Evolutionary conservation across 495 filamentous ascomycete species (phyloP).

Genomic region (Daldinia grandis): DNA sequence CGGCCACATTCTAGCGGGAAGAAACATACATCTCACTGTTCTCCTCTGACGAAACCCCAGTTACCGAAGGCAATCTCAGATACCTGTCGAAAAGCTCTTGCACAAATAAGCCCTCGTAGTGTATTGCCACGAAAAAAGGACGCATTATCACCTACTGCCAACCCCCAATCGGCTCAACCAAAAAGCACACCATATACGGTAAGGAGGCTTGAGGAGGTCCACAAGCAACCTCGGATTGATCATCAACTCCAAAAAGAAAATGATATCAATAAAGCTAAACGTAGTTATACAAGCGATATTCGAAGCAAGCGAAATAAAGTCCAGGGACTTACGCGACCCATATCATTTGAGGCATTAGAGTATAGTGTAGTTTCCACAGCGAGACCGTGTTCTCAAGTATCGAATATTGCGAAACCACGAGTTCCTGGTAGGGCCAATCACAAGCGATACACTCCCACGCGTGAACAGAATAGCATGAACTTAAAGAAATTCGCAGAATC

Average conservation of each 20-base stretch:
- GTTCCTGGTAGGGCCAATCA: constrained; percentile 2
- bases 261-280: background rate
- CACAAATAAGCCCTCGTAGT: constrained; percentile 24
- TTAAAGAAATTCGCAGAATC: constrained; percentile 30
- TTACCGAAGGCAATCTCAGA: constrained; percentile 37
- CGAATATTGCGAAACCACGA: constrained; percentile 38
- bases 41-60: constrained; percentile 8
- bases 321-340: constrained; percentile 17
- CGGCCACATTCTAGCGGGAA: background rate
- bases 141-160: background rate
- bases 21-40: constrained; percentile 1
- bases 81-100: constrained; percentile 39
- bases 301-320: background rate
- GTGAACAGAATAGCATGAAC: constrained; percentile 22
- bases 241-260: background rate
- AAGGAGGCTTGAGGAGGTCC: background rate
- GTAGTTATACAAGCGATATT: background rate
- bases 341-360: background rate
- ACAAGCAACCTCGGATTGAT: background rate
- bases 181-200: background rate
- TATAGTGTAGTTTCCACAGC: background rate
- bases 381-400: constrained; percentile 36
- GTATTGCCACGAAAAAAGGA: background rate
- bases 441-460: constrained; percentile 10
- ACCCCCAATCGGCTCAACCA: background rate